Conservation (phyloP, 257 asterid species). For the Sherardia arvensis region DNA sequence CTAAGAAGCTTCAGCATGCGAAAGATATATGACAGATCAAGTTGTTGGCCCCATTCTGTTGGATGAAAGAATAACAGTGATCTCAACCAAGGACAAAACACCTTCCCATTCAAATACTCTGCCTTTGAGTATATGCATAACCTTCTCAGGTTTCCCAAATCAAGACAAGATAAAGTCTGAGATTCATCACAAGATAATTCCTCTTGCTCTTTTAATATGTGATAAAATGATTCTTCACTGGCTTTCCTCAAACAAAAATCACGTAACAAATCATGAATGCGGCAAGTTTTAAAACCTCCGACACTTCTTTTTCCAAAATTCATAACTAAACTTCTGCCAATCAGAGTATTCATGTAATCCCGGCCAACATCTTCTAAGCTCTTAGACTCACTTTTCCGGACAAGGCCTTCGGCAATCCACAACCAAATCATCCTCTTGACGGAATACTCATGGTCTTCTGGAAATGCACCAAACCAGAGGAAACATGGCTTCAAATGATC, state of each 20-base stretch:
- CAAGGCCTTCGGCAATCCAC: neutral
- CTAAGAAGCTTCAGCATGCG: neutral
- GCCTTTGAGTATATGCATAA: neutral
- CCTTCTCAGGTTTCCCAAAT: neutral
- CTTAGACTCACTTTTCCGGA: neutral
- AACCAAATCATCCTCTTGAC: neutral
- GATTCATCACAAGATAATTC: no score
- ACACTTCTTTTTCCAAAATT: neutral
- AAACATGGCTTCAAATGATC: neutral
- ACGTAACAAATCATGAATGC: constrained; percentile 1
- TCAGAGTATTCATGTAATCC: neutral
- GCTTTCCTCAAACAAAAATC: neutral
- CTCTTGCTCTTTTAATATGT: no score
- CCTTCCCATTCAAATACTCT: neutral
- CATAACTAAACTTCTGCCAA: neutral
- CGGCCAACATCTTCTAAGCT: neutral
- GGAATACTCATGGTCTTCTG: neutral
- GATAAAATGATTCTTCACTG: neutral
- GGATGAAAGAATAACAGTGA: neutral
- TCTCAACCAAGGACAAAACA: neutral
- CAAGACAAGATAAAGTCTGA: no score
- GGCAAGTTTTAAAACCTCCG: neutral
- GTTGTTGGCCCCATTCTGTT: neutral
- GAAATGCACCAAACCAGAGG: neutral
- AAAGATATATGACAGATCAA: neutral